Conservation (phyloP, 495 filamentous ascomycete species). For the Parachaetomium inaequale region DNA sequence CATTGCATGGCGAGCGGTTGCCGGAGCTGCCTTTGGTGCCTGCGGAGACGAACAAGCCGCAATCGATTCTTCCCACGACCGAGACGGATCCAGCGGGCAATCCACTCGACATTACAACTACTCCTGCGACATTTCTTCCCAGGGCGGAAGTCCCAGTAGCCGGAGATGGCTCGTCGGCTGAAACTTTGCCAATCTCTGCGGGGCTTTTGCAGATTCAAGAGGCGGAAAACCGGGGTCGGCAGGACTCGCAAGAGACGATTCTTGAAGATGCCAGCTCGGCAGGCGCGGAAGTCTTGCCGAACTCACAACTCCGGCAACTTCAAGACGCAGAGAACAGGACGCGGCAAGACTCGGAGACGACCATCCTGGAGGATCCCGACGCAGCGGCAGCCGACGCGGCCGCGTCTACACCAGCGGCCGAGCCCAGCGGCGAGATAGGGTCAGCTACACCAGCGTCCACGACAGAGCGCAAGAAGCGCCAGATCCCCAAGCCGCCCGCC, state of each 20-base stretch:
- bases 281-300: neutral
- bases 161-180: neutral
- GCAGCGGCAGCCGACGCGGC: neutral
- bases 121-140: neutral
- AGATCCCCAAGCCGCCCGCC: neutral
- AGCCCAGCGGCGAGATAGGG: neutral
- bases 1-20: conserved; percentile 14
- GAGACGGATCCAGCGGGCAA: neutral
- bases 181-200: neutral
- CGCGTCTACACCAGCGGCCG: neutral
- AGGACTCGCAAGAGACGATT: neutral
- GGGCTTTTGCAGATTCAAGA: neutral
- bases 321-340: neutral
- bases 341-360: neutral
- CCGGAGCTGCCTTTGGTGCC: conserved; percentile 13
- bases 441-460: conserved; percentile 1
- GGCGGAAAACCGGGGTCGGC: neutral
- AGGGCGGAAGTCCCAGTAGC: neutral
- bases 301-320: neutral
- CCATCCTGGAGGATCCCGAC: neutral
- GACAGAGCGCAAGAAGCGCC: conserved; percentile 2
- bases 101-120: neutral
- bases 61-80: conserved; percentile 16
- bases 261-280: neutral
- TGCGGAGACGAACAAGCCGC: neutral